Base-by-base conservation (phyloP, 2,329 filamentous ascomycete genomes). In the Eurotiales sp. region DNA sequence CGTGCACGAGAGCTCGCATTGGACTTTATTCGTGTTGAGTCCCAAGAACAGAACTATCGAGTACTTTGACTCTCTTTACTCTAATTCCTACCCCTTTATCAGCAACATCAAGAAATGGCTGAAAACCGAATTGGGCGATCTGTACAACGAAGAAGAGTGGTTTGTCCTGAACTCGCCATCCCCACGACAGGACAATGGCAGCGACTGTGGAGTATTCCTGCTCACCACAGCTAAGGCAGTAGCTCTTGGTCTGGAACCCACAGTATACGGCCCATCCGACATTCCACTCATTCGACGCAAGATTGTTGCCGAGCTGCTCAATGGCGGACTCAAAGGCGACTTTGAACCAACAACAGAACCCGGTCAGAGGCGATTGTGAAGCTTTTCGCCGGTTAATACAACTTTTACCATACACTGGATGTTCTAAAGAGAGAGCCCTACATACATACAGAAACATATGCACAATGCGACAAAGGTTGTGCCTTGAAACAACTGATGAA, bases 161-260 rank as follows among this genome's bases (percentile, higher is more conserved):
- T 59, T 54, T 2, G 60, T 71, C 5, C 61, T 72, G 17, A 62
- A 65, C 4, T 70, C 70, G 2, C 37, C 58, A 5, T 73, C 72
- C 5, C 74, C 75, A 6, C 66, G 66, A 51, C 75, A 78, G 54
- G 58, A 71, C 51, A 78, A 78, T 53, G 68, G 68, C 23, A 71
- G 68, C 48, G 75, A 78, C 53, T 78, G 75, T 52, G 75, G 75
- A n/a, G 74, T 77, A 2, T 78, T 77, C 55, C 65, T 75, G 17
- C 62, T 76, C 17, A 75, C 74, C 8, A 76, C 71, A 4, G 75
- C 75, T 44, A 76, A 77, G 55, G 69, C 75, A 51, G 65, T 77
- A 46, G 68, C 72, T 46, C 58, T 76, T 23, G 70, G 69, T 14
- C 59, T 75, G 23, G 72, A 75, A 45, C 72, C 72, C 3, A 66